Evolutionary conservation across 306 rosid species (phyloP).

Genomic region (Corylus americana): DNA sequence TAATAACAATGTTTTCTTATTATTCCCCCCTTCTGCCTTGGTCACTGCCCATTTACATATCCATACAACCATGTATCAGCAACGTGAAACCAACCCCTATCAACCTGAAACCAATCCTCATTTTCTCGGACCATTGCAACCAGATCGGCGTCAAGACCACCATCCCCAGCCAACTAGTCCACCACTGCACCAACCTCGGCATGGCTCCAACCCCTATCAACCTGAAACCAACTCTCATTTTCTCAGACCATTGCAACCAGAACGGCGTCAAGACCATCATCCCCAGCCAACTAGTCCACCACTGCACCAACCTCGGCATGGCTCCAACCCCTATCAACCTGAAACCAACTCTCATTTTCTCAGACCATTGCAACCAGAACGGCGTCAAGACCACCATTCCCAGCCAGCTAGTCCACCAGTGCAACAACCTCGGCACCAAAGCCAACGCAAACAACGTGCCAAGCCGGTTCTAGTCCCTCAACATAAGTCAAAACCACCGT

Average conservation of each 20-base stretch:
- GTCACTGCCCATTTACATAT: conserved; percentile 22
- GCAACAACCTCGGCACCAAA: conserved; percentile 15
- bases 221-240: conserved; percentile 79
- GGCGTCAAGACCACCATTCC: conserved; percentile 11
- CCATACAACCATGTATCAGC: conserved; percentile 41
- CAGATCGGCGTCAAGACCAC: conserved; percentile 19
- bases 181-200: conserved; percentile 12
- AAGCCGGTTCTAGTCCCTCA: neutral
- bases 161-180: neutral
- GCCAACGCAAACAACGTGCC: neutral
- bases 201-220: too few relatives aligned
- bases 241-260: conserved; percentile 32
- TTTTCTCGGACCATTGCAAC: conserved; percentile 41
- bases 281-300: neutral
- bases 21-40: conserved; percentile 17
- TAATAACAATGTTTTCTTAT: conserved; percentile 28
- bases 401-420: neutral
- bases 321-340: too few relatives aligned
- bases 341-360: conserved; percentile 81
- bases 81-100: conserved; percentile 72
- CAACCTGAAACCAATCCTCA: conserved; percentile 70
- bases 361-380: conserved; percentile 32
- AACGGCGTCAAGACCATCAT: conserved; percentile 11
- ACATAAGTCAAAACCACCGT: neutral
- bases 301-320: conserved; percentile 10